Evolutionary conservation across 2,329 filamentous ascomycete species (phyloP), one percentile per base, ranked within the genome.

Genomic region (Pseudopyrenochaeta lycopersici): DNA sequence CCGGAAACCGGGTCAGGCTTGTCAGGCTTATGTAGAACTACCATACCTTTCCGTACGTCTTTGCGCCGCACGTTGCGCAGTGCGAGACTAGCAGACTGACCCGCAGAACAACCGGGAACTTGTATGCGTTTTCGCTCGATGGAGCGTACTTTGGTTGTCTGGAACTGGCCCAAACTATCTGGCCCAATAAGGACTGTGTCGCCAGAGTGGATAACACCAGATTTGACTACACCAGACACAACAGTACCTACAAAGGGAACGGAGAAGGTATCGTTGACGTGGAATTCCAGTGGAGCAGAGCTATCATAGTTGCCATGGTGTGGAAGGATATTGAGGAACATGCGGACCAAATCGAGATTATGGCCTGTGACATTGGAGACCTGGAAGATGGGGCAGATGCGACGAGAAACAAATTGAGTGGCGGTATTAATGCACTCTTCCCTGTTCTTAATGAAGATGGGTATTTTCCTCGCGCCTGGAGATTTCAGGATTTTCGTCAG

Each of bases 31-130:
- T 92, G 90, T 27, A 99, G 81, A 4, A 98, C 92, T 1, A 99
- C 95, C 93, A 98, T 98, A 27, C 95, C 95, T 80, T 99, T 99
- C 11, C 95, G 85, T 0, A 99, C 94, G 63, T 98, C 94, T 75
- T 94, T 96, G 36, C 94, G 83, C 43, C 92, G 87, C 2, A 98
- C 85, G 58, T 92, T 89, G 63, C 95, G 93, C 47, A 99, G 76
- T 0, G 95, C 94, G 69, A 99, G 96, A 7, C 90, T 95, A 0
- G 91, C 95, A 23, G 91, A 96, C 76, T 99, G 95, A 0, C 95
- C 95, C 0, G 95, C 95, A 11, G 90, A 91, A 30, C 92, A 94
- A 1, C 89, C 91, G 0, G 92, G 92, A 0, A 97, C 94, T 20
- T 86, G 84, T 62, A 98, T 94, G 17, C 95, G 86, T 82, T 98